Evolutionary conservation across 2,329 filamentous ascomycete species (phyloP), one percentile per base, ranked within the genome.

Genomic region (Penicillium sp.): DNA sequence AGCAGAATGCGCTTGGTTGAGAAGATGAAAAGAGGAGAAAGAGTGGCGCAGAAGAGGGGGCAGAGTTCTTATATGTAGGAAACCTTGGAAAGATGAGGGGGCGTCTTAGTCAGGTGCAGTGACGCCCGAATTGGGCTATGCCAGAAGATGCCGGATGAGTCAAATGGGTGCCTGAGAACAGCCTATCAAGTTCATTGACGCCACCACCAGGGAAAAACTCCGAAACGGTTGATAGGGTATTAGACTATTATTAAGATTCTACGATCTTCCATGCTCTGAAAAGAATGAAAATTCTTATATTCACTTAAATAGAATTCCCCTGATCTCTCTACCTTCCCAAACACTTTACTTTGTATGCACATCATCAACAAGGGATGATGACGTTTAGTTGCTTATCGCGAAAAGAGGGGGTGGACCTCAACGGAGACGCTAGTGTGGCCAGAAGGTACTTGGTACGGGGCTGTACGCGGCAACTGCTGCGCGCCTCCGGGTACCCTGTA

Each of bases 61-160:
- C 55, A 48, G 51, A 51, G 30, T 71, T 71, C 23, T 23, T 23
- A 23, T 23, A 72, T 68, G 67, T 70, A 72, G 62, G 47, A 42
- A 49, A 49, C 47, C 10, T 19, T 41, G 36, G 46, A 41, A 48
- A 16, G 36, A 56, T 56, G 52, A 57, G 49, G 55, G 61, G 65
- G 65, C 56, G 58, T 57, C 60, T 67, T 65, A 67, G 61, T 66
- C 61, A 69, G 60, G 36, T 18, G 27, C 47, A 39, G 46, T 54
- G 51, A 54, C 51, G 46, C 23, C 23, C 46, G 58, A 44, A 56
- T 53, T 53, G 44, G 57, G 47, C 23, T 8, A 48, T 50, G 40
- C 51, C 34, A 54, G 51, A 54, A 54, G 46, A 42, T 49, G 51
- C 61, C 62, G 60, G 57, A 68, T 67, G 63, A 67, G 62, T 63